These are phyloP conservation scores for Phylloporus sp. DNA, from an alignment of 768 basidiomycete genomes.

Conservation along the genomic window DNA sequence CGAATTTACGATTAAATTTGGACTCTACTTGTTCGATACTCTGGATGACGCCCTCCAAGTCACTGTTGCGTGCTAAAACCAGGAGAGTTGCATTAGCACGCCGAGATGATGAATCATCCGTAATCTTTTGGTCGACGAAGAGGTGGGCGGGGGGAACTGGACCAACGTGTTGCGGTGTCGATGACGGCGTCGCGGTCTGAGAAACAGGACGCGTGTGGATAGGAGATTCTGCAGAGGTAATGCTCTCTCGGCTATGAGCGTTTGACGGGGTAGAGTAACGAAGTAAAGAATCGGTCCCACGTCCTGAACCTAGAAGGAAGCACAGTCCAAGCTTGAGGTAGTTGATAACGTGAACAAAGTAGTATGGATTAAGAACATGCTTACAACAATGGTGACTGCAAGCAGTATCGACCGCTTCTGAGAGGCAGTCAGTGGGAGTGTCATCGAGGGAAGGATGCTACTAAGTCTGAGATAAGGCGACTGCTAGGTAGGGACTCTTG, in stretches of 20 bases:
- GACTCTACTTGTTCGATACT: slow-evolving; percentile 56
- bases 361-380: background rate
- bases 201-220: background rate
- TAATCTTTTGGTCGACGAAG: background rate
- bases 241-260: background rate
- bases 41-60: slow-evolving; percentile 41
- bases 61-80: slow-evolving; percentile 49
- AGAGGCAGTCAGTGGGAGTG: slow-evolving; percentile 23
- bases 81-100: slow-evolving; percentile 60
- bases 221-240: background rate
- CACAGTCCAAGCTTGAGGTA: slow-evolving; percentile 16
- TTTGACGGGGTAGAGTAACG: slow-evolving; percentile 2
- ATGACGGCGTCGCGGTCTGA: background rate
- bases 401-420: slow-evolving; percentile 30
- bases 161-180: background rate
- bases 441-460: slow-evolving; percentile 10
- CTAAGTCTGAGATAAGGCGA: background rate
- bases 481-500: background rate
- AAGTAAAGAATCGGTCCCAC: background rate
- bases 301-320: slow-evolving; percentile 20
- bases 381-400: slow-evolving; percentile 25
- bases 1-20: slow-evolving; percentile 52
- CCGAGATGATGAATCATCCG: background rate
- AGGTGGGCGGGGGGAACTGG: slow-evolving; percentile 4
- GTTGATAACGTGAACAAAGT: background rate